Evolutionary conservation across 345 rosid species (phyloP), one percentile per base, ranked within the genome.

Genomic region (Moricandia arvensis): DNA sequence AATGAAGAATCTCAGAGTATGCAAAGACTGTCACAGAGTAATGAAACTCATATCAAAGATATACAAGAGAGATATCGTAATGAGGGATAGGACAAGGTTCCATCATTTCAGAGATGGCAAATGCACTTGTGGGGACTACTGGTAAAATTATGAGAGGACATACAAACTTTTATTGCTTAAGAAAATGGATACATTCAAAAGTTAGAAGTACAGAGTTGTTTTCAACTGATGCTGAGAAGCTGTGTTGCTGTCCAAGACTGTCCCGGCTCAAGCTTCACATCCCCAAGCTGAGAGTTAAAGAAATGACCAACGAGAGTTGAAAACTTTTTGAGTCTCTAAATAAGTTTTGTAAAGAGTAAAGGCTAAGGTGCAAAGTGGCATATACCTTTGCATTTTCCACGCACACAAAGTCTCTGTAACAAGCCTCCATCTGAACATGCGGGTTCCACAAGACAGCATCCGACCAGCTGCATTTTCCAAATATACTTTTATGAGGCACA

Each of bases 361-460:
- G 60, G 30, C 8, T 30, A 26, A 7, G 15, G 47, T 35, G 66
- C 7, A 58, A 71, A 47, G 8, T 12, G 41, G 24, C 27, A 30
- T 12, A 41, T 87, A 94, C 98, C 98, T 94, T 83, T 33, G 96
- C 92, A 81, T 91, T 91, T 84, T 94, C 97, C 1, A 91, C 93
- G 6, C 96, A 94, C 49, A 90, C 90, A 74, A 91, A 91, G 80
- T 91, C 97, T 79, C 77, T 88, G 85, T 91, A 94, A 75, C 89
- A 91, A 17, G 98, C 93, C 79, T 91, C 98, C 98, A 91, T 90
- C 86, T 89, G 96, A 33, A 81, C 66, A 82, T 91, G 91, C 7
- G 98, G 97, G 73, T 91, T 91, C 97, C 98, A 91, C 61, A 94
- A 61, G 75, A 94, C 98, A 15, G 89, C 88, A 82, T 91, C 98